phyloP scores from a whole-genome alignment of 768 basidiomycete genomes.

The Naganishia randhawae region DNA sequence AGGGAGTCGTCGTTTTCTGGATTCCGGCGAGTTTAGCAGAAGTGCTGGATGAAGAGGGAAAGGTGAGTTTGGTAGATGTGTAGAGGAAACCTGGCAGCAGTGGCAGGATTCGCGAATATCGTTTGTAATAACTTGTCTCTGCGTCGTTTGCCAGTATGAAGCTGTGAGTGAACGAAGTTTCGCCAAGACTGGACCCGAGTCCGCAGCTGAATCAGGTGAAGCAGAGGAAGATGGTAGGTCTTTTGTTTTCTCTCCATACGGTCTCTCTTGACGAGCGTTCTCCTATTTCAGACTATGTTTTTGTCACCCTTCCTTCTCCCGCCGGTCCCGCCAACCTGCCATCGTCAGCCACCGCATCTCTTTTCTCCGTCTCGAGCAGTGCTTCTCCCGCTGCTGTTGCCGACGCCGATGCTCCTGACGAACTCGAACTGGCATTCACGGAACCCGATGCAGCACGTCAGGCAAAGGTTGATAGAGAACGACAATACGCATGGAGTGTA shows the following conservation, averaged over 20 bases:
- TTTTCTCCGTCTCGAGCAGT: constrained; percentile 15
- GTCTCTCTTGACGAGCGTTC: neutral
- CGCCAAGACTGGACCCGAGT: neutral
- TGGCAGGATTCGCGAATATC: neutral
- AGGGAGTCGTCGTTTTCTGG: constrained; percentile 81
- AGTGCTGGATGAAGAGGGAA: constrained; percentile 72
- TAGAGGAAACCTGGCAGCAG: neutral
- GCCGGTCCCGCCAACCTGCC: constrained; percentile 21
- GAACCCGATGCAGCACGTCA: constrained; percentile 27
- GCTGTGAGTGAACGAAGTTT: constrained; percentile 19
- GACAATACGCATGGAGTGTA: constrained; percentile 32
- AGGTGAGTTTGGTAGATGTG: constrained; percentile 55
- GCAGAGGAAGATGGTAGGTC: constrained; percentile 16
- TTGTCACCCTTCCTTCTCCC: constrained; percentile 32
- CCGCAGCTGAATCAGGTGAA: neutral
- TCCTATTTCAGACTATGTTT: constrained; percentile 31
- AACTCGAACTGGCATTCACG: constrained; percentile 17
- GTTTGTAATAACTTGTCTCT: neutral
- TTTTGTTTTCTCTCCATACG: neutral
- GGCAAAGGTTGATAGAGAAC: constrained; percentile 28
- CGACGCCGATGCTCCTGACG: neutral
- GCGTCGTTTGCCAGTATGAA: neutral
- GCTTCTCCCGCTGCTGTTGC: constrained; percentile 5
- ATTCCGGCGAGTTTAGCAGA: constrained; percentile 81
- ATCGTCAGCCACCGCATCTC: constrained; percentile 12